Base-by-base conservation (phyloP, 148 eudicot species). In the Dianthus caryophyllus region DNA sequence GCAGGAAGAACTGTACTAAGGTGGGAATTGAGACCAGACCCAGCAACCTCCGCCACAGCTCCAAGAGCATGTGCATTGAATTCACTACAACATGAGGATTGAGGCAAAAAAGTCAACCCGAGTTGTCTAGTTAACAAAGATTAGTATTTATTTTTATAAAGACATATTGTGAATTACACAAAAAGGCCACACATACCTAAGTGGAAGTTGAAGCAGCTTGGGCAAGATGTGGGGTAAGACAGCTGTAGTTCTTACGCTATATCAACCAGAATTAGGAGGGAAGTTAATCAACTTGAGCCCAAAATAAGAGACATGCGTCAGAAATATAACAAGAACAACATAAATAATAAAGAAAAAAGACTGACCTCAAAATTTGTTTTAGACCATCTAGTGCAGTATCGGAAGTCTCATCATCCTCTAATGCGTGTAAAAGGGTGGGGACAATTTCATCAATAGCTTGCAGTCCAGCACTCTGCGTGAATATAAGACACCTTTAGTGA, bases 401-500 rank as follows among this genome's bases (percentile, higher is more conserved):
- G 58, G 96, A 90, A 49, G 89, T 84, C 66, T 79, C 75, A 73
- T 94, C 97, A 69, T 94, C 88, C 79, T 94, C 98, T 79, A 94
- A 81, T 75, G 98, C 98, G 78, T 94, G 97, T 53, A 94, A 79
- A 73, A 94, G 90, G 25, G 97, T 94, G 18, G 98, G 98, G 72
- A 94, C 95, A 77, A 94, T 90, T 77, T 94, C 98, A 80, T 94
- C 98, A 76, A 94, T 88, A 66, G 98, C 98, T 87, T 90, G 98
- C 88, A 94, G 46, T 67, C 98, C 98, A 83, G 98, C 98, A 81
- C 86, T 94, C 98, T 94, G 76, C 67, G 76, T 51, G 33, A n/a
- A 31, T 25, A 58, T 14, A 29, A 60, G 10, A 60, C 15, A 15
- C 11, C 41, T 38, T 75, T 13, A 76, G 64, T 31, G 13, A 72